Conservation (phyloP, 1,139 yeast species). For the Lodderomyces theae region DNA sequence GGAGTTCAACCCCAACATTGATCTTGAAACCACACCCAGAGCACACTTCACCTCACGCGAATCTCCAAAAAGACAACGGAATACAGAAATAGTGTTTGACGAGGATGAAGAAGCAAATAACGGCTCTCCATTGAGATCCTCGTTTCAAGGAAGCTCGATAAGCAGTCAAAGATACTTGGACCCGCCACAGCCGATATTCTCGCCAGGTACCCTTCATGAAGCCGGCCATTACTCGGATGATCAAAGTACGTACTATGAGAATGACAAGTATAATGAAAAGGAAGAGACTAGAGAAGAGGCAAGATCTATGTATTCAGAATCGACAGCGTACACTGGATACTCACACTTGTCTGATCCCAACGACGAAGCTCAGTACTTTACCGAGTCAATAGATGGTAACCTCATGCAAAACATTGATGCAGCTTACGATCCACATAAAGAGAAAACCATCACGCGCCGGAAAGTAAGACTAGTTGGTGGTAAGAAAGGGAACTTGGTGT, state of each 20-base stretch:
- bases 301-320: constrained; percentile 37
- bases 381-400: constrained; percentile 45
- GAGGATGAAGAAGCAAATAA: constrained; percentile 37
- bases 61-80: constrained; percentile 60
- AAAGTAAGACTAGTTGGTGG: constrained; percentile 63
- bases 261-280: constrained; percentile 17
- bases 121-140: constrained; percentile 34
- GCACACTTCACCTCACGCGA: constrained; percentile 59
- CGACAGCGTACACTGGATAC: constrained; percentile 39
- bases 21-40: constrained; percentile 37
- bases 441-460: constrained; percentile 35
- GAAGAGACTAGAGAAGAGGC: constrained; percentile 28
- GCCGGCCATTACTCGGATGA: constrained; percentile 39
- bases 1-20: constrained; percentile 14
- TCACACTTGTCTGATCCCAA: constrained; percentile 28
- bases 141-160: constrained; percentile 36
- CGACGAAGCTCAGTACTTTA: constrained; percentile 39
- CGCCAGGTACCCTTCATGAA: constrained; percentile 60
- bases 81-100: constrained; percentile 46
- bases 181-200: constrained; percentile 64
- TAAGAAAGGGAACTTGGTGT: constrained; percentile 71
- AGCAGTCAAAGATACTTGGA: constrained; percentile 52
- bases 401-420: constrained; percentile 36
- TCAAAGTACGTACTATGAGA: constrained; percentile 28
- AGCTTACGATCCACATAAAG: constrained; percentile 39